Base-by-base conservation (phyloP, 2,329 filamentous ascomycete genomes). In the Aureobasidium sp. region DNA sequence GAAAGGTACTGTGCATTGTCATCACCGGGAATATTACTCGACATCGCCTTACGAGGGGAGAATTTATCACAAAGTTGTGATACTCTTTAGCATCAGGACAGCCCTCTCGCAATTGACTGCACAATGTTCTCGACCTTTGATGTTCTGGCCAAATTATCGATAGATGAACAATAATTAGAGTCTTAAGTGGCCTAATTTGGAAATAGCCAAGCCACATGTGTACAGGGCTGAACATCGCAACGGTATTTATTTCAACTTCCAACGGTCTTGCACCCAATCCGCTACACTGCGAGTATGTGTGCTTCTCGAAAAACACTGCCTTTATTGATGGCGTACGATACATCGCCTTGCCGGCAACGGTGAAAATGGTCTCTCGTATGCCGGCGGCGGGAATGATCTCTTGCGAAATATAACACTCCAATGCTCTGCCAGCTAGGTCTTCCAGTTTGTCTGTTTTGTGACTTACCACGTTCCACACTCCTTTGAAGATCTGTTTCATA, bases 211-310 rank as follows among this genome's bases (percentile, higher is more conserved):
- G 27, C 57, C 27, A 8, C 8, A 50, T 51, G 34, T 5, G 46
- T 7, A 41, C 37, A 50, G 46, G 57, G 44, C 57, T 60, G 44
- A 20, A 37, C 36, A 13, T 42, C 37, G 34, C 46, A 60, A 60
- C 57, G 57, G 57, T 50, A 34, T 60, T 60, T 60, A 51, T 26
- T 51, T 26, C 37, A 23, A 60, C 57, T 27, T 41, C 17, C 44
- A 60, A 60, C 57, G 57, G 47, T 20, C 17, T 17, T 51, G 12
- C 27, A 12, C 55, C 27, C 27, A 46, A 44, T 57, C n/a, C 39
- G 15, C n/a, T 46, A 5, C 55, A 58, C 39, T 56, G 10, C 13
- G 17, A 13, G 12, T 13, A 13, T 20, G 39, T 50, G 44, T 13
- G 12, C 7, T 51, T 59, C 32, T 23, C 34, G 46, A 51, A 42